Evolutionary conservation across 305 asterid species (phyloP), one percentile per base, ranked within the genome.

Genomic region (Fraxinus paxiana): DNA sequence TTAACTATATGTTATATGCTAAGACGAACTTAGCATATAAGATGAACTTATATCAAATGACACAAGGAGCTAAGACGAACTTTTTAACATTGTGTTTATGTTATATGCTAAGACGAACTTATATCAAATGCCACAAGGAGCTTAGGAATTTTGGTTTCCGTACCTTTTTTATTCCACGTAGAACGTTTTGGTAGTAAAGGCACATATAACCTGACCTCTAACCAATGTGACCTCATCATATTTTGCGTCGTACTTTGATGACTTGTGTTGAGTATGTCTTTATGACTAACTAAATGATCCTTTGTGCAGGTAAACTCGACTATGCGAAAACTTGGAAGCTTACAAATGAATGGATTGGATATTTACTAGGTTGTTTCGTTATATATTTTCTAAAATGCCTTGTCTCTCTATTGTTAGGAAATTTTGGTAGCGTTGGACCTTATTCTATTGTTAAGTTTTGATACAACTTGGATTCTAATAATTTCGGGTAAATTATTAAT

Each of bases 261-360:
- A 56, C 26, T 56, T 7, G 5, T 56, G 69, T 59, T 59, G 70
- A 77, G 59, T 35, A 24, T 15, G 51, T 15, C 18, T 24, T 35
- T 10, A 59, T 78, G 83, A 38, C 79, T 33, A 54, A 77, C 77
- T 46, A 69, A 41, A 69, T 7, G 76, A 28, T 77, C 70, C 76
- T 56, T 63, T 18, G 24, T 80, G 86, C 88, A 87, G 86, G 79
- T 73, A 73, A 34, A 34, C 79, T 30, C 37, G 77, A 70, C 26
- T 79, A 69, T 77, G 76, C 48, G 6, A 24, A 63, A 63, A 63
- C n/a, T 78, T 74, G 35, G 73, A 43, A 74, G 81, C 82, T 77
- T 79, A 28, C 73, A 18, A 77, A 69, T 30, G 79, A 28, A 63
- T 8, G 31, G 67, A 24, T 61, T 26, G 69, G 69, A 76, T 34